Conservation (phyloP, 2,329 filamentous ascomycete species). For the Calonectria pauciramosa region DNA sequence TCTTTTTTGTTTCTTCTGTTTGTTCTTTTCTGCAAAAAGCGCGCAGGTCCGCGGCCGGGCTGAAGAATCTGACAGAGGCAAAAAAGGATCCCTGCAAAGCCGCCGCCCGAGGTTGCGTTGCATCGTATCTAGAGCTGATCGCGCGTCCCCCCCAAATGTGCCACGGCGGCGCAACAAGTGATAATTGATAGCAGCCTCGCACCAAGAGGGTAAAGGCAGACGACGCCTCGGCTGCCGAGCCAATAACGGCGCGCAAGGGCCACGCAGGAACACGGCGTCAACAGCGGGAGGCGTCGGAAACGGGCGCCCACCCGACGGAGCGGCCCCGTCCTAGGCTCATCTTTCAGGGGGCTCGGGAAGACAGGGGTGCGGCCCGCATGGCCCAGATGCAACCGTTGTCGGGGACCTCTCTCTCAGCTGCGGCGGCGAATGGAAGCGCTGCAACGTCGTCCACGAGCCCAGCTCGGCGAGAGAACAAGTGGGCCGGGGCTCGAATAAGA, state of each 20-base stretch:
- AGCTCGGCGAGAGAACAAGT: slow-evolving; percentile 8
- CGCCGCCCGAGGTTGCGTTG: background rate
- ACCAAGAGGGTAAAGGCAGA: background rate
- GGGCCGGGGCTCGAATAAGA: slow-evolving; percentile 10
- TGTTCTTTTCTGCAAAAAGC: background rate
- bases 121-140: background rate
- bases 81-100: background rate
- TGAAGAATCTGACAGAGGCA: background rate
- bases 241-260: background rate
- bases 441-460: background rate
- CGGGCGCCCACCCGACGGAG: background rate
- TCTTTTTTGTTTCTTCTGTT: background rate
- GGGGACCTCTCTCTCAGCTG: background rate
- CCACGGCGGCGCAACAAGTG: background rate
- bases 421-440: background rate
- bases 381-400: background rate
- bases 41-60: background rate
- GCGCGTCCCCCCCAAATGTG: background rate
- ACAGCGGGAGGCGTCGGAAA: background rate
- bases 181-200: background rate
- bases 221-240: background rate
- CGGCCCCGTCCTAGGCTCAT: background rate
- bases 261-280: slow-evolving; percentile 3
- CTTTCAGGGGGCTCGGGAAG: background rate
- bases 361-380: background rate